Base-by-base conservation (phyloP, 2,329 filamentous ascomycete genomes). In the Cytospora mali region DNA sequence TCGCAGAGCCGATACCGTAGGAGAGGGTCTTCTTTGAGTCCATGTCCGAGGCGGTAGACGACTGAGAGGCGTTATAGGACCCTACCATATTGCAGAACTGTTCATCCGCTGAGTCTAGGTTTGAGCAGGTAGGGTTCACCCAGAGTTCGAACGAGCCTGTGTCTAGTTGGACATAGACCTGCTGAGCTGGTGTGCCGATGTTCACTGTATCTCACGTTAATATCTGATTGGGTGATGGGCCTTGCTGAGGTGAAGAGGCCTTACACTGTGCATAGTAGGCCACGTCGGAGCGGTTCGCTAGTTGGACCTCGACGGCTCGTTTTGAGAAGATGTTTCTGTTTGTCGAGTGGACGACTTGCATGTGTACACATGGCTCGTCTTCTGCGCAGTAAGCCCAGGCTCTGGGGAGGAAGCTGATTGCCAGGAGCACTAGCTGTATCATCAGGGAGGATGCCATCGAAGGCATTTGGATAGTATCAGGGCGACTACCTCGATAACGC, bases 91-190 rank as follows among this genome's bases (percentile, higher is more conserved):
- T 66, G 70, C 82, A 84, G 68, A 84, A 83, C 33, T 65, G 71
- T 23, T 72, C 68, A 65, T 83, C 80, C 5, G 75, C 67, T 0
- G 69, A 66, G 9, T 70, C 65, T 18, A 89, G 75, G 1, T 71
- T 70, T 9, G 80, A 83, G 68, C 81, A 85, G 55, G 81, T 79
- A 0, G 86, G 81, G 69, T 92, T 91, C 7, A 86, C 80, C 84
- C 84, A 86, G 33, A 86, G 76, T 74, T 86, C 84, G 67, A 84
- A 85, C 11, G 83, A 86, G 52, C 84, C 83, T 0, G 84, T 86
- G 70, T 87, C 84, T 60, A 87, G 71, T 69, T 85, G 82, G 13
- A 84, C 81, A 61, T 76, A 82, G 56, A 85, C 78, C 2, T 76
- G 69, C 66, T 86, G 84, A 1, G 79, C 73, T 16, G 84, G 84